Percentiles rank a stretch among this genome's conserved stretches.
These are phyloP conservation scores for Lathyrus oleraceus DNA, from an alignment of 306 rosid genomes.

Conservation along the genomic window DNA sequence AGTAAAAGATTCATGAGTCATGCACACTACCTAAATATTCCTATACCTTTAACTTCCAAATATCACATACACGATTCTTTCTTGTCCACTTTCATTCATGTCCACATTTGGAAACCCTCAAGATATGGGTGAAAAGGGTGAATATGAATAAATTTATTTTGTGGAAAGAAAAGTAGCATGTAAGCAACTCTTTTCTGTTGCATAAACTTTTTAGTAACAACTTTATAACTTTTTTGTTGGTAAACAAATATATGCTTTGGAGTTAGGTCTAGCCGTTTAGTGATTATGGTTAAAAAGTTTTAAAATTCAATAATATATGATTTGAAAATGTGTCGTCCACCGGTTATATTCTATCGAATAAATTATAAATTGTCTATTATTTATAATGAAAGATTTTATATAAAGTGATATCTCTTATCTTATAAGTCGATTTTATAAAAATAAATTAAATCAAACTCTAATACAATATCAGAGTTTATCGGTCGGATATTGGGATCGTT, in stretches of 20 bases:
- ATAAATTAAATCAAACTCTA: too few species aligned
- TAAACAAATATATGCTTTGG: slow-evolving; percentile 4
- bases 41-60: slow-evolving; percentile 38
- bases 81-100: slow-evolving; percentile 25
- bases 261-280: slow-evolving; percentile 16
- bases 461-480: too few species aligned
- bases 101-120: slow-evolving; percentile 13
- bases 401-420: too few species aligned
- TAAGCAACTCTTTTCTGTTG: slow-evolving; percentile 25
- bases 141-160: background rate
- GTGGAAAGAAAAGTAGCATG: slow-evolving; percentile 18
- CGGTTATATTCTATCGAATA: too few species aligned
- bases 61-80: slow-evolving; percentile 29
- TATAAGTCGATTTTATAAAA: too few species aligned
- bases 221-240: slow-evolving; percentile 22
- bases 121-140: slow-evolving; percentile 27
- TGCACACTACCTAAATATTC: slow-evolving; percentile 35
- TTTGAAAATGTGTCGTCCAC: too few species aligned
- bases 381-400: too few species aligned
- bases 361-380: too few species aligned
- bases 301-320: too few species aligned
- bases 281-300: background rate
- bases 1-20: slow-evolving; percentile 38
- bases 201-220: slow-evolving; percentile 28
- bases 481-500: too few species aligned